Evolutionary conservation across 2,329 filamentous ascomycete genomes (phyloP).

Genomic region (Chrysoporthe deuterocubensis): DNA sequence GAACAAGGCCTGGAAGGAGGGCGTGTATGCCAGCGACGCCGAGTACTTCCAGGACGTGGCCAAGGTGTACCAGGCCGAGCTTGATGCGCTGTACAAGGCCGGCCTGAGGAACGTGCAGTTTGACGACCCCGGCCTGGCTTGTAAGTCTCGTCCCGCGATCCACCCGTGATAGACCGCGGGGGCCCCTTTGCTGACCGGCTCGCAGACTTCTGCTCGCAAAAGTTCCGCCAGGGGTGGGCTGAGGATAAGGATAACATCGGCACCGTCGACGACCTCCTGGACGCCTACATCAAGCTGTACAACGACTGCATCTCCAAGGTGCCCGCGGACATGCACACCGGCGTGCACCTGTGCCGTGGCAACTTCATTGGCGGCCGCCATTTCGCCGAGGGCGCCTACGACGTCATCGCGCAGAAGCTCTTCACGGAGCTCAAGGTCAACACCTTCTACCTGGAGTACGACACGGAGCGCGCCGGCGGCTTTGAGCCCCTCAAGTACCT

Average conservation of each 20-base stretch:
- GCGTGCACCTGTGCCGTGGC: slow-evolving; percentile 74
- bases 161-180: neutral
- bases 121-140: slow-evolving; percentile 69
- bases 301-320: slow-evolving; percentile 69
- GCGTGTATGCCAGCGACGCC: slow-evolving; percentile 59
- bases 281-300: slow-evolving; percentile 77
- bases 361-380: slow-evolving; percentile 70
- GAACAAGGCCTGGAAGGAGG: slow-evolving; percentile 58
- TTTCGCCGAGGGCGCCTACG: slow-evolving; percentile 70
- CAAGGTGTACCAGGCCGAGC: slow-evolving; percentile 66
- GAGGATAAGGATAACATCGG: slow-evolving; percentile 70
- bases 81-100: slow-evolving; percentile 63
- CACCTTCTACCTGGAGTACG: slow-evolving; percentile 73
- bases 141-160: slow-evolving; percentile 47
- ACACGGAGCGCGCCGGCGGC: slow-evolving; percentile 66
- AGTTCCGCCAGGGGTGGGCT: slow-evolving; percentile 72
- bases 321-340: slow-evolving; percentile 73
- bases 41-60: slow-evolving; percentile 70
- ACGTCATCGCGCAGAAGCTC: slow-evolving; percentile 68
- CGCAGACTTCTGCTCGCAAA: slow-evolving; percentile 72
- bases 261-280: slow-evolving; percentile 71
- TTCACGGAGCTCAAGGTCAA: slow-evolving; percentile 66
- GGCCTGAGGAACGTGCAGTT: slow-evolving; percentile 70
- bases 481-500: slow-evolving; percentile 68
- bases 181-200: neutral